phyloP scores from a whole-genome alignment of 1,139 yeast genomes.

The Yamadazyma diddensiae region DNA sequence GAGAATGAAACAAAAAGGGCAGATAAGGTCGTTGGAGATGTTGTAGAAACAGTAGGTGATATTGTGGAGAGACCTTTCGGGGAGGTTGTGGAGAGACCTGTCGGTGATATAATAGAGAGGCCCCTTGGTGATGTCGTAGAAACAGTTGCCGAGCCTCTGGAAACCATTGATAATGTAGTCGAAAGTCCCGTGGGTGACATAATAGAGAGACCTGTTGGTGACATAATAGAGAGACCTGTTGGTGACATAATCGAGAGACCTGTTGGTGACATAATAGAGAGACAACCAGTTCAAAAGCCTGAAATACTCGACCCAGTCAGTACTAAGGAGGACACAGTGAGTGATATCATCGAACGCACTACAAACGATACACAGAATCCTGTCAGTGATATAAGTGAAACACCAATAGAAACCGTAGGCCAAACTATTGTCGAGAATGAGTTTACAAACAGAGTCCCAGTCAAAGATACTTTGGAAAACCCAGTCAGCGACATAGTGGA shows the following conservation, averaged over 20 bases:
- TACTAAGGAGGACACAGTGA: no score
- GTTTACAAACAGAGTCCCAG: no score
- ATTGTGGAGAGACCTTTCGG: no score
- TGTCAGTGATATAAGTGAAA: no score
- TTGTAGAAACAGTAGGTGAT: neutral
- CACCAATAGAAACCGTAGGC: no score
- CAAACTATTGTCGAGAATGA: no score
- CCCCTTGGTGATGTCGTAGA: slow-evolving; percentile 10
- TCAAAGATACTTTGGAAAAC: no score
- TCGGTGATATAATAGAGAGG: slow-evolving; percentile 8
- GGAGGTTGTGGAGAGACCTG: slow-evolving; percentile 6
- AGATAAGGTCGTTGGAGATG: neutral
- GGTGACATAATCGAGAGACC: slow-evolving; percentile 7
- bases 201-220: slow-evolving; percentile 8
- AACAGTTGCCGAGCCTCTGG: slow-evolving; percentile 6
- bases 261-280: slow-evolving; percentile 1
- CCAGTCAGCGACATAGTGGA: no score
- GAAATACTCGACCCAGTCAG: no score
- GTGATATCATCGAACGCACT: no score
- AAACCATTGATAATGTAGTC: slow-evolving; percentile 6
- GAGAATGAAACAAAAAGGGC: slow-evolving; percentile 1
- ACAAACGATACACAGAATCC: no score
- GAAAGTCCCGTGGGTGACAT: slow-evolving; percentile 11
- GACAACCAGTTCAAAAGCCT: neutral
- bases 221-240: slow-evolving; percentile 10